Base-by-base conservation (phyloP, 192 early-diverging fungal species). In the Allomyces macrogynus region DNA sequence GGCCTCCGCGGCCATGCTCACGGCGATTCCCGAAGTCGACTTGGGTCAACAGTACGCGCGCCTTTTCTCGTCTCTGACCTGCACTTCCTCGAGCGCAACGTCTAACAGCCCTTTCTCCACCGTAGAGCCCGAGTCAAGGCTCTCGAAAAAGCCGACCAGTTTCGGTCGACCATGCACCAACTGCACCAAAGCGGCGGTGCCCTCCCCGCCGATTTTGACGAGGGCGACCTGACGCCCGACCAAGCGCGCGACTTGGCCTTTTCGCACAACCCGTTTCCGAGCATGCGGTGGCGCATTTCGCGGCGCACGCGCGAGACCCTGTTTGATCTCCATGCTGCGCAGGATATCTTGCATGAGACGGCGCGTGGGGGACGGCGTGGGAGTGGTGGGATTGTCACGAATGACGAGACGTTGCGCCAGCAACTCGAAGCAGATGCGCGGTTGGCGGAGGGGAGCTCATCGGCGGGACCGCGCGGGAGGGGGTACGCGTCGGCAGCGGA, bases 21-120 rank as follows among this genome's bases (percentile, higher is more conserved):
- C 89, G 8, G 89, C 89, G 5, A 92, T 95, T 66, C 92, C 91
- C 10, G 90, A 93, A 70, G 87, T 91, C 10, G 89, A 93, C 68
- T 74, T 95, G 10, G 92, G 90, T 23, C 85, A 87, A 49, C 83
- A 81, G 80, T 85, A 80, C 23, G 81, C 77, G 24, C 67, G 10
- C 24, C 64, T 40, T 8, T 60, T 40, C 32, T 40, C 32, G 7
- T 40, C 32, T 7, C 32, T 8, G 32, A 0, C 32, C 0, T 7
- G 7, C 3, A 40, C 32, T 0, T 40, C 32, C 32, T 40, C 32
- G 32, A 8, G 32, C 32, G 7, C 32, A 40, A 8, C 8, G 4
- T 40, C 32, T 40, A 8, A 40, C 32, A 0, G 0, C 3, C 8
- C 32, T 8, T 40, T 40, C 32, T 40, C 32, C 32, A 40, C 32